A percentile compares a stretch with the other conserved stretches of the same genome.
phyloP scores from a whole-genome alignment of 2,329 filamentous ascomycete species.

The Cytospora leucostoma region DNA sequence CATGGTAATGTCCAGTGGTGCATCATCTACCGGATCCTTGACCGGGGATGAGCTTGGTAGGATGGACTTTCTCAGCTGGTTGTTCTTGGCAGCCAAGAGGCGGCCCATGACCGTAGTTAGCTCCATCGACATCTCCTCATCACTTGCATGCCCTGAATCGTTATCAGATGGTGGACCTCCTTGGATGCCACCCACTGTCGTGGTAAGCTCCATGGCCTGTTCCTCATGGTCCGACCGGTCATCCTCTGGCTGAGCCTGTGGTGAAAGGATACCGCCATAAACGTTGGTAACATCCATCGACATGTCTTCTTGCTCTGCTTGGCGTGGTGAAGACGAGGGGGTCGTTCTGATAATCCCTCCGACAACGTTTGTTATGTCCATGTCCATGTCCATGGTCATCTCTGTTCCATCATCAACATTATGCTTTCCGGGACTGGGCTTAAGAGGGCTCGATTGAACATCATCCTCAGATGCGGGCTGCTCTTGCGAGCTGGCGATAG shows the following conservation, averaged over 20 bases:
- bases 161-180: slow-evolving; percentile 36
- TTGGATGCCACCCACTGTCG: slow-evolving; percentile 71
- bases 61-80: slow-evolving; percentile 20
- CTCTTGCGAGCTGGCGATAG: slow-evolving; percentile 28
- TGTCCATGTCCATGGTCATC: slow-evolving; percentile 52
- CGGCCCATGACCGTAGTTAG: slow-evolving; percentile 67
- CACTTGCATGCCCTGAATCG: slow-evolving; percentile 44
- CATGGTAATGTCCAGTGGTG: slow-evolving; percentile 52
- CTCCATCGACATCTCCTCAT: slow-evolving; percentile 80
- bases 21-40: slow-evolving; percentile 32
- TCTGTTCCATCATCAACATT: slow-evolving; percentile 48
- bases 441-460: slow-evolving; percentile 23
- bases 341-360: slow-evolving; percentile 43
- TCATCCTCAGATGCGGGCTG: slow-evolving; percentile 15
- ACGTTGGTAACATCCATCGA: slow-evolving; percentile 93
- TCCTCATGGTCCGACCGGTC: slow-evolving; percentile 49
- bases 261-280: slow-evolving; percentile 74
- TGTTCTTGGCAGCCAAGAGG: slow-evolving; percentile 41
- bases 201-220: slow-evolving; percentile 84
- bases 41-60: slow-evolving; percentile 30
- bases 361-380: slow-evolving; percentile 59
- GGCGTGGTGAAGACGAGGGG: slow-evolving; percentile 36
- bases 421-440: slow-evolving; percentile 22
- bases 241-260: slow-evolving; percentile 33
- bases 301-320: slow-evolving; percentile 65